Percentiles rank a stretch among this genome's conserved stretches.
These are phyloP conservation scores for Euryodendron excelsum DNA, from an alignment of 148 eudicot species.

Conservation along the genomic window DNA sequence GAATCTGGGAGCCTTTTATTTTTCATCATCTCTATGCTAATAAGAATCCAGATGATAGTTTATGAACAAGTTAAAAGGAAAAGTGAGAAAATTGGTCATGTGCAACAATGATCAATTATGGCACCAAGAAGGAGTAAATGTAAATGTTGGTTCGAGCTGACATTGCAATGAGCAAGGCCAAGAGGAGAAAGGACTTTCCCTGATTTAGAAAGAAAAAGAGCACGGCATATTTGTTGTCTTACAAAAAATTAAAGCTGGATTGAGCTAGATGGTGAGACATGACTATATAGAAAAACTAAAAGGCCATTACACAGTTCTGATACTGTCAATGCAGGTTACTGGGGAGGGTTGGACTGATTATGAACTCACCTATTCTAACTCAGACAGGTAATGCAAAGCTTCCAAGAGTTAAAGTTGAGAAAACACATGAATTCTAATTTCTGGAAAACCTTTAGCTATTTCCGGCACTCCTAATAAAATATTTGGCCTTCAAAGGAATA, in stretches of 20 bases:
- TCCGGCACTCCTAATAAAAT: neutral
- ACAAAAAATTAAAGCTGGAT: neutral
- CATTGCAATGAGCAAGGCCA: neutral
- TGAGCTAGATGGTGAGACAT: neutral
- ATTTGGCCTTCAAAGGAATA: neutral
- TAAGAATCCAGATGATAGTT: neutral
- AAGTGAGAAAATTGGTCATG: no score
- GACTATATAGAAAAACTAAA: neutral
- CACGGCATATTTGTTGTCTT: neutral
- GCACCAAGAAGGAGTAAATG: neutral
- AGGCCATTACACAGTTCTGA: neutral
- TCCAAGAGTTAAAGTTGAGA: neutral
- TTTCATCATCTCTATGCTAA: no score
- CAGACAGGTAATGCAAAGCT: neutral
- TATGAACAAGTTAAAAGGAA: no score
- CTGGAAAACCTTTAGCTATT: neutral
- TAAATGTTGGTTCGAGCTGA: neutral
- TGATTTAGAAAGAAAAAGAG: constrained; percentile 1
- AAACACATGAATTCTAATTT: neutral
- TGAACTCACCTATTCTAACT: neutral
- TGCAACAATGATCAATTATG: no score
- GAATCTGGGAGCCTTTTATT: no score
- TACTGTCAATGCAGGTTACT: neutral
- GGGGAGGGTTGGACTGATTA: neutral
- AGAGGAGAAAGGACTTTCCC: neutral